Percentiles rank a stretch among this genome's conserved stretches.
These are phyloP conservation scores for Myriangium duriaei DNA, from an alignment of 2,329 filamentous ascomycete species.

Conservation along the genomic window DNA sequence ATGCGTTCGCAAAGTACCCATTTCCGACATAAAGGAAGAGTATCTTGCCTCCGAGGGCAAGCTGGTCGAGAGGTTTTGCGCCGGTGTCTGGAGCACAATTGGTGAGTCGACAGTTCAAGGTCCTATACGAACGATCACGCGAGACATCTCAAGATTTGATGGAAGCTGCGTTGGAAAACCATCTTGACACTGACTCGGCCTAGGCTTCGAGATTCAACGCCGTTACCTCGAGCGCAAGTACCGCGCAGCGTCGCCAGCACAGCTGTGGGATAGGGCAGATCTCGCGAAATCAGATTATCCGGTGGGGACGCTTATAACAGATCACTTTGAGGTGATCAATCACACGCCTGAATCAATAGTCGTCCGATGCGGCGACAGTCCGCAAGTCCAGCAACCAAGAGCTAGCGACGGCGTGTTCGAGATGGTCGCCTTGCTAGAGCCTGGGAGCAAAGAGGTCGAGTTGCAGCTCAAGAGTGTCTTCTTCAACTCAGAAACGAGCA, in stretches of 20 bases:
- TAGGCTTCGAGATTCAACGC: slow-evolving; percentile 48
- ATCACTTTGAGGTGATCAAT: slow-evolving; percentile 60
- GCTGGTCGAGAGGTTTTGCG: slow-evolving; percentile 53
- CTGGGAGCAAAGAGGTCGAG: slow-evolving; percentile 46
- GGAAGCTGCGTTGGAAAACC: no score
- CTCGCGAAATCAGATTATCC: slow-evolving; percentile 47
- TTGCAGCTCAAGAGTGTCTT: slow-evolving; percentile 54
- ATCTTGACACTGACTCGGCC: not conserved
- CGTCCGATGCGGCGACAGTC: slow-evolving; percentile 54
- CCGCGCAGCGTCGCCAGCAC: slow-evolving; percentile 34
- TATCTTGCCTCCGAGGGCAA: slow-evolving; percentile 49
- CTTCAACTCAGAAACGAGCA: slow-evolving; percentile 41
- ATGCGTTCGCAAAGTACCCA: slow-evolving; percentile 48
- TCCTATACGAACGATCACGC: not conserved
- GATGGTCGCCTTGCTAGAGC: slow-evolving; percentile 49
- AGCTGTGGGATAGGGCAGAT: slow-evolving; percentile 49
- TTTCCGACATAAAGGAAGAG: slow-evolving; percentile 52
- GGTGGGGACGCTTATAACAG: slow-evolving; percentile 50
- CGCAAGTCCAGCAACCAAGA: slow-evolving; percentile 43
- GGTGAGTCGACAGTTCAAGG: no score
- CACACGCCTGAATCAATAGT: slow-evolving; percentile 49
- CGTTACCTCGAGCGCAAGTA: slow-evolving; percentile 48
- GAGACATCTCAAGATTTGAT: not conserved
- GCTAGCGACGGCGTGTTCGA: slow-evolving; percentile 54
- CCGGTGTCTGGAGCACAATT: slow-evolving; percentile 53